Percentiles rank a stretch among this genome's conserved stretches.
Evolutionary conservation across 257 asterid species (phyloP).

Genomic region (Oldenlandia corymbosa): DNA sequence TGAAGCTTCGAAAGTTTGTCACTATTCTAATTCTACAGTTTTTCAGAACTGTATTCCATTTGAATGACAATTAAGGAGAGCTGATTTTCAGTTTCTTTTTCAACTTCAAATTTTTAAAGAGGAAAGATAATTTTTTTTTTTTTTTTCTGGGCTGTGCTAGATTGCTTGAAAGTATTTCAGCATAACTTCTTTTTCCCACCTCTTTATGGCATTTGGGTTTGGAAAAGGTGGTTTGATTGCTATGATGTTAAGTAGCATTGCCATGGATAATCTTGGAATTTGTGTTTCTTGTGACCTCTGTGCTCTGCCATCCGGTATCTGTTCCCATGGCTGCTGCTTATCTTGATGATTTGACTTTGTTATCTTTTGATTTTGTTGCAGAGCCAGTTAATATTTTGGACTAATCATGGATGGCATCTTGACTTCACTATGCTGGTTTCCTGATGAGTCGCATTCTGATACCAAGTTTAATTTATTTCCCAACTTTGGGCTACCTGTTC

Average conservation of each 20-base stretch:
- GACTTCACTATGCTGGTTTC: neutral
- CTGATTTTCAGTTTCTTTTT: neutral
- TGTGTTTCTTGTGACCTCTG: neutral
- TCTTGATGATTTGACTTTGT: neutral
- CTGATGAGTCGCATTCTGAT: conserved; percentile 15
- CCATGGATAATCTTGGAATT: neutral
- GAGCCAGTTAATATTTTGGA: neutral
- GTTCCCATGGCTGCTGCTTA: neutral
- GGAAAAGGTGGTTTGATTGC: neutral
- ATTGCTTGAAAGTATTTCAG: neutral
- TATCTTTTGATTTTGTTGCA: neutral
- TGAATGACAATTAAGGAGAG: neutral
- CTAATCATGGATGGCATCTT: neutral
- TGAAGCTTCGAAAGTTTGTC: neutral
- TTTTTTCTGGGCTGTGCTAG: neutral
- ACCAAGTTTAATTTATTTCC: conserved; percentile 31
- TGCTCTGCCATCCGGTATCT: neutral
- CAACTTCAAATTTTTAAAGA: neutral
- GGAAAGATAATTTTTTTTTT: neutral
- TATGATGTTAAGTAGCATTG: neutral
- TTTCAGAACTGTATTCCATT: neutral
- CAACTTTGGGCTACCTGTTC: conserved; percentile 32
- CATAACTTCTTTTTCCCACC: neutral
- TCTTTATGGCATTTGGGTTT: neutral
- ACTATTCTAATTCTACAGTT: neutral